Evolutionary conservation across 805 yeast species (phyloP), one percentile per base, ranked within the genome.

Genomic region (Sugiyamaella chiloensis): DNA sequence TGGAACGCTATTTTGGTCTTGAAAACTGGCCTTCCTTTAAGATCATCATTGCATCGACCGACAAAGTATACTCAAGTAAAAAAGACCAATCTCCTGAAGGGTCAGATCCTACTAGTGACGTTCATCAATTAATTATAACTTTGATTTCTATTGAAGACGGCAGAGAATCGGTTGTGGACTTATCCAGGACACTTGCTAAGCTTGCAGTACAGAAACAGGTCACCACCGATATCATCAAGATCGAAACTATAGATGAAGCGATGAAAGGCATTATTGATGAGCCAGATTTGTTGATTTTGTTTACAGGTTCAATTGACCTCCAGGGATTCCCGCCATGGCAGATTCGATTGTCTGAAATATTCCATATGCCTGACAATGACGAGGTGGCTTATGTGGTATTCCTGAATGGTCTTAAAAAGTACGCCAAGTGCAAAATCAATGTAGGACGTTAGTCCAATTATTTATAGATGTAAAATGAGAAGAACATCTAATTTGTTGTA

Each of bases 321-420:
- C 95, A 89, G 66, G 97, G 96, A 14, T 93, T 83, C 65, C 98
- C 98, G 17, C 99, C 99, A 24, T 93, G 99, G 99, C 98, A 91
- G 62, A 79, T 88, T 29, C 78, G 99, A 53, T 75, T 95, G 45
- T 79, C 89, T 5, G 99, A 93, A 62, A 80, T 93, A 60, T 90
- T 83, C 67, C 86, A 95, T 87, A 91, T 88, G 61, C 84, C 85
- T 2, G 96, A 87, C 64, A 89, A 89, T 64, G 80, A 75, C 50
- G 58, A 48, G n/a, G 95, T 88, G 40, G 77, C 80, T 30, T 90
- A 90, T 63, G 83, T 90, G 11, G 93, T 88, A 16, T 90, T 87
- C 64, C 74, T 85, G 44, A 75, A 53, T 27, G 69, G 68, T 3
- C 61, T 70, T 12, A 60, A 64, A 30, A 60, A 58, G 43, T 91